Percentiles rank a stretch among this genome's conserved stretches.
Evolutionary conservation across 108 stramenopile species (phyloP).

Genomic region (Pseudonitzschia pungens): DNA sequence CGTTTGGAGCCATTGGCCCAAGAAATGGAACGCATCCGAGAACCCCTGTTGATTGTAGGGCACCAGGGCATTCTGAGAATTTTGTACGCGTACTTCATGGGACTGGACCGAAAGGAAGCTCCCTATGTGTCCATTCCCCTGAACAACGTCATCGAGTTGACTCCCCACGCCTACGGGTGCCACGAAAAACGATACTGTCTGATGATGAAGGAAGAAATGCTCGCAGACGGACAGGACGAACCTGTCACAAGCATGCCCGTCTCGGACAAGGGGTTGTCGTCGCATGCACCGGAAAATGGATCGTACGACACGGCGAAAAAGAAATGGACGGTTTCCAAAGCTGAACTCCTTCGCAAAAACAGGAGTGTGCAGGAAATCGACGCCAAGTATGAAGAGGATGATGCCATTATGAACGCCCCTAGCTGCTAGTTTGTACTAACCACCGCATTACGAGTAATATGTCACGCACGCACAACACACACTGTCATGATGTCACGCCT

Average conservation of each 20-base stretch:
- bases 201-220: slow-evolving; percentile 87
- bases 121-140: slow-evolving; percentile 97
- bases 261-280: slow-evolving; percentile 20
- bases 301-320: slow-evolving; percentile 20
- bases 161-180: slow-evolving; percentile 95
- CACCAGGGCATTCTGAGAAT: slow-evolving; percentile 97
- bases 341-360: neutral
- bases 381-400: slow-evolving; percentile 27
- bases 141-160: slow-evolving; percentile 96
- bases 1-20: slow-evolving; percentile 96
- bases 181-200: slow-evolving; percentile 91
- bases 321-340: neutral
- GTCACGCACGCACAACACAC: too few species aligned
- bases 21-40: slow-evolving; percentile 97
- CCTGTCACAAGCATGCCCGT: slow-evolving; percentile 82
- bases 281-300: slow-evolving; percentile 10
- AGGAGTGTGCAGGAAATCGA: slow-evolving; percentile 16
- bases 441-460: neutral
- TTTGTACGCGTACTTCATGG: slow-evolving; percentile 99
- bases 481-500: too few species aligned
- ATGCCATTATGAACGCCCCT: slow-evolving; percentile 67
- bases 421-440: slow-evolving; percentile 38
- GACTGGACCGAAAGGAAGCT: slow-evolving; percentile 90
- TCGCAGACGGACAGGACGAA: slow-evolving; percentile 90
- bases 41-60: slow-evolving; percentile 94